Percentiles rank a stretch among this genome's conserved stretches.
phyloP scores from a whole-genome alignment of 1,284 basidiomycete genomes.

The Gastroboletus turbinatus region DNA sequence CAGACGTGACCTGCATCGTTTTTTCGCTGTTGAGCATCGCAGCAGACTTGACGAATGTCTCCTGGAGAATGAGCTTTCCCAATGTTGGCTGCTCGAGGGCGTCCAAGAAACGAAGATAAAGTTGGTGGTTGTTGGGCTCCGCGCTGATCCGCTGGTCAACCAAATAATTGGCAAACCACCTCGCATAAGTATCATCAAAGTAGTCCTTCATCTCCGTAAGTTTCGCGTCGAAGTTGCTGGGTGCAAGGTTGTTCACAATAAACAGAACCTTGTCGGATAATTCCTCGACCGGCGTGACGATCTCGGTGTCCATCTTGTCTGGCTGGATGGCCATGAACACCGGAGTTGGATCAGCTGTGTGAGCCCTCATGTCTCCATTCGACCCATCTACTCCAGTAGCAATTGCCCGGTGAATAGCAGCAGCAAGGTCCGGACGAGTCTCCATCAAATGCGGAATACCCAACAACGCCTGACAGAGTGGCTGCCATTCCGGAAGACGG shows the following conservation, averaged over 20 bases:
- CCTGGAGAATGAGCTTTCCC: slow-evolving; percentile 82
- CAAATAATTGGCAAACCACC: slow-evolving; percentile 98
- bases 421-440: slow-evolving; percentile 82
- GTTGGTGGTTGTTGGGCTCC: slow-evolving; percentile 95
- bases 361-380: slow-evolving; percentile 40
- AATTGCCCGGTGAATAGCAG: slow-evolving; percentile 72
- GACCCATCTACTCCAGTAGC: slow-evolving; percentile 47
- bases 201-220: slow-evolving; percentile 79
- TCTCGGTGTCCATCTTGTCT: slow-evolving; percentile 59
- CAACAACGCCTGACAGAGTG: slow-evolving; percentile 87
- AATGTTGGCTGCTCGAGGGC: slow-evolving; percentile 69
- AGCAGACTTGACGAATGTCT: slow-evolving; percentile 89
- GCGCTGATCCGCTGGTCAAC: slow-evolving; percentile 95
- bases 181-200: slow-evolving; percentile 80
- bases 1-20: slow-evolving; percentile 82
- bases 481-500: slow-evolving; percentile 91
- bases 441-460: slow-evolving; percentile 88
- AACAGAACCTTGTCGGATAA: slow-evolving; percentile 94
- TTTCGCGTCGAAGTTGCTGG: slow-evolving; percentile 90
- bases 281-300: slow-evolving; percentile 79
- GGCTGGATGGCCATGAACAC: slow-evolving; percentile 76
- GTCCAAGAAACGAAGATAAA: slow-evolving; percentile 94
- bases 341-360: slow-evolving; percentile 45
- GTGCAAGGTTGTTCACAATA: slow-evolving; percentile 97
- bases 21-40: slow-evolving; percentile 90